Conservation (phyloP, 768 basidiomycete genomes). For the Rhizopogon rudus region DNA sequence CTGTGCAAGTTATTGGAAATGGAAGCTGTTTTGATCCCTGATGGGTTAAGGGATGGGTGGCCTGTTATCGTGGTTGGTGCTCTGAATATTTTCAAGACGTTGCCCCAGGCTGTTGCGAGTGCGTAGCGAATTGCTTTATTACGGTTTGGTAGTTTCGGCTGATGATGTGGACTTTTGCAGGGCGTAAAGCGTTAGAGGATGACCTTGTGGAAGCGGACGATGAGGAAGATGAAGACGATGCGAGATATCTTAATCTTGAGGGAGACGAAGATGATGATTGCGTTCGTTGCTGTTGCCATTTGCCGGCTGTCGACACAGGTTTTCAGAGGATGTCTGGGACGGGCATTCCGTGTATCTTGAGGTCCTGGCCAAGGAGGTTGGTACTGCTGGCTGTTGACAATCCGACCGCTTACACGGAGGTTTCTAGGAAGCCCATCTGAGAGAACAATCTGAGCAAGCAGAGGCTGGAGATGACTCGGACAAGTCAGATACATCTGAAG, state of each 20-base stretch:
- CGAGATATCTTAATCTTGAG: constrained; percentile 51
- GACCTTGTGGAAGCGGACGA: constrained; percentile 26
- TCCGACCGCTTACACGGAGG: background rate
- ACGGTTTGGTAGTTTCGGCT: background rate
- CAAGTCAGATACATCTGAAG: constrained; percentile 38
- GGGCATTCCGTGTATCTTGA: constrained; percentile 87
- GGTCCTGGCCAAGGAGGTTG: constrained; percentile 77
- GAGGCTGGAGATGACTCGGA: constrained; percentile 29
- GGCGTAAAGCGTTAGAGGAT: constrained; percentile 57
- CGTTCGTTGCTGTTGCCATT: background rate
- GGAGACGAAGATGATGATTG: constrained; percentile 57
- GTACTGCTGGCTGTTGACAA: constrained; percentile 6
- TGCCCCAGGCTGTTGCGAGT: constrained; percentile 77
- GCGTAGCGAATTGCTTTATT: constrained; percentile 13
- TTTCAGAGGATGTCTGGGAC: constrained; percentile 82
- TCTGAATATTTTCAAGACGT: constrained; percentile 69
- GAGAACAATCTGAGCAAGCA: constrained; percentile 51
- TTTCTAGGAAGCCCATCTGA: constrained; percentile 64
- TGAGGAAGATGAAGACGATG: constrained; percentile 41
- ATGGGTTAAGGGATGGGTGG: constrained; percentile 65
- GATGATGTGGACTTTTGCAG: constrained; percentile 25
- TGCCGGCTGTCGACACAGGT: background rate
- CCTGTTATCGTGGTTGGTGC: constrained; percentile 65
- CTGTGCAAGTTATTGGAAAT: constrained; percentile 76
- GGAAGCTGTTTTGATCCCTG: constrained; percentile 51